These are phyloP conservation scores for Pichia sp. DNA, from an alignment of 1,139 yeast species.

Conservation along the genomic window DNA sequence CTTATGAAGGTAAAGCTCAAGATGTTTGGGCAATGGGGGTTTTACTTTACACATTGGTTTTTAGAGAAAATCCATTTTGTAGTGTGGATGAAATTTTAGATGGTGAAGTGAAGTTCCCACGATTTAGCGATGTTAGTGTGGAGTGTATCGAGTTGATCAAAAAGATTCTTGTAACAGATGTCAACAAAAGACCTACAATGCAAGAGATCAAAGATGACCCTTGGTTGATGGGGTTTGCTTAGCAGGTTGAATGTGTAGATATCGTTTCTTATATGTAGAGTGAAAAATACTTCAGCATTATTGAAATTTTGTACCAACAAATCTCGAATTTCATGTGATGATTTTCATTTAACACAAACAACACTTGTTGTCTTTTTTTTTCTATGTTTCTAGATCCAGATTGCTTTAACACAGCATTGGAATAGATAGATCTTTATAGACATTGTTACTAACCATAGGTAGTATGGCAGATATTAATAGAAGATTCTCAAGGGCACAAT, in stretches of 20 bases:
- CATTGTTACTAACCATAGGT: neutral
- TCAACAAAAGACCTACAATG: slow-evolving; percentile 63
- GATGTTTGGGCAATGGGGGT: slow-evolving; percentile 97
- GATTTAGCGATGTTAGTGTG: slow-evolving; percentile 55
- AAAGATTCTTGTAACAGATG: slow-evolving; percentile 58
- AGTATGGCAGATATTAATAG: slow-evolving; percentile 3
- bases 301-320: neutral
- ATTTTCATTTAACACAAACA: no score
- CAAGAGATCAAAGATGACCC: slow-evolving; percentile 58
- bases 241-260: neutral
- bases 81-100: slow-evolving; percentile 93
- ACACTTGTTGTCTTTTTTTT: neutral
- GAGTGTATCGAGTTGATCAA: slow-evolving; percentile 54
- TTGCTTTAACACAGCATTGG: neutral
- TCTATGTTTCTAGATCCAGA: no score
- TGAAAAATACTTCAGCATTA: neutral
- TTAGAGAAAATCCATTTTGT: slow-evolving; percentile 91
- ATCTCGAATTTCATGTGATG: neutral
- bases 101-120: slow-evolving; percentile 69
- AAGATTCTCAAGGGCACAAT: slow-evolving; percentile 5
- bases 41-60: slow-evolving; percentile 78
- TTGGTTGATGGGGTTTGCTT: slow-evolving; percentile 45
- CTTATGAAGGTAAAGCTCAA: slow-evolving; percentile 88
- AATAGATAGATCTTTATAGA: neutral
- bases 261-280: neutral